Percentiles rank a stretch among this genome's conserved stretches.
phyloP scores from a whole-genome alignment of 129 eudicot genomes.

The Flaveria trinervia region DNA sequence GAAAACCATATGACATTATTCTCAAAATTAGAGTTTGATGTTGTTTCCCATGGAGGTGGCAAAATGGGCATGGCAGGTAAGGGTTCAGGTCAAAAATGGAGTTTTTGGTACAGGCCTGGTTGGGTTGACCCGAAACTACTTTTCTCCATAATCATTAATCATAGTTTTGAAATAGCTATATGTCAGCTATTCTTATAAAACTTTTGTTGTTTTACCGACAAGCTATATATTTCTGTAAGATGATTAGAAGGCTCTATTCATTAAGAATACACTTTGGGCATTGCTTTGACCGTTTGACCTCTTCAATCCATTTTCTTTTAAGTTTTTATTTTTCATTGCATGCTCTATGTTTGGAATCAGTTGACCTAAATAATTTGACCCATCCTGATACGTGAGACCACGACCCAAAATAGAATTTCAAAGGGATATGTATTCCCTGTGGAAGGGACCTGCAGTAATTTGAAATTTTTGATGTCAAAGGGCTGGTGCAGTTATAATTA shows the following conservation, averaged over 20 bases:
- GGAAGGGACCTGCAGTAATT: neutral
- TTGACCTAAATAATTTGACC: constrained; percentile 1
- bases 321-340: neutral
- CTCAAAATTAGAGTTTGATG: neutral
- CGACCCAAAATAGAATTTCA: neutral
- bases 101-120: neutral
- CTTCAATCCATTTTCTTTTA: neutral
- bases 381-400: neutral
- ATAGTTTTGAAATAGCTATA: neutral
- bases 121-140: neutral
- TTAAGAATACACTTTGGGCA: constrained; percentile 4
- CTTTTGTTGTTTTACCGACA: neutral
- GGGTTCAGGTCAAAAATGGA: neutral
- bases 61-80: neutral
- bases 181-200: neutral
- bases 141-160: neutral
- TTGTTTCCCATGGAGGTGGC: neutral
- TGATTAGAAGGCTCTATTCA: neutral
- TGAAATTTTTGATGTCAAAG: neutral
- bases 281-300: neutral
- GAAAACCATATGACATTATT: too few species aligned
- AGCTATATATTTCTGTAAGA: neutral
- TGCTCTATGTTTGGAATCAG: neutral
- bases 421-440: neutral
- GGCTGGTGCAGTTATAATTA: neutral